Percentiles rank a stretch among this genome's conserved stretches.
These are phyloP conservation scores for Apium graveolens DNA, from an alignment of 129 eudicot species.

Conservation along the genomic window DNA sequence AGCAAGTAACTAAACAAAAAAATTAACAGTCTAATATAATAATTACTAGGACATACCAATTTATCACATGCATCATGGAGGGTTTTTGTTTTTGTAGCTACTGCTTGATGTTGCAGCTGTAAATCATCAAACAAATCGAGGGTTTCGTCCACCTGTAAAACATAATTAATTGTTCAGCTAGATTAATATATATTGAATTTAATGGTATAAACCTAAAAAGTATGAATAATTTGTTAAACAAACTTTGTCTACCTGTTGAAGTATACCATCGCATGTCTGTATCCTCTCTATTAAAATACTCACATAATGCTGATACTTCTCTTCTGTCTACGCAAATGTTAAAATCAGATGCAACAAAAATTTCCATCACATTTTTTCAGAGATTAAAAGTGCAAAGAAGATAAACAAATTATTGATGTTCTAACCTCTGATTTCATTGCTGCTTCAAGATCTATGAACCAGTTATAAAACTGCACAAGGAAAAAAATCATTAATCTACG, in stretches of 20 bases:
- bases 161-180: constrained; percentile 12
- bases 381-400: constrained; percentile 6
- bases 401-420: constrained; percentile 9
- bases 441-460: constrained; percentile 98
- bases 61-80: constrained; percentile 98
- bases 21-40: not conserved
- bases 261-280: constrained; percentile 87
- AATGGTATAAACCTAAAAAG: constrained; percentile 1
- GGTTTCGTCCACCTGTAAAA: constrained; percentile 90
- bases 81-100: constrained; percentile 90
- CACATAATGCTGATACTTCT: constrained; percentile 92
- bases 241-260: constrained; percentile 48
- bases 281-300: constrained; percentile 77
- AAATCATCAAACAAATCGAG: constrained; percentile 87
- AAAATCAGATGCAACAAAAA: constrained; percentile 14
- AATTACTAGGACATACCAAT: constrained; percentile 40
- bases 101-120: constrained; percentile 94
- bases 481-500: not conserved
- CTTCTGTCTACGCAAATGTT: constrained; percentile 71
- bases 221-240: not conserved
- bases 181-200: not conserved
- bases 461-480: constrained; percentile 81
- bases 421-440: constrained; percentile 99
- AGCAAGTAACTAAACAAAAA: not conserved
- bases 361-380: constrained; percentile 8